Conservation (phyloP, 148 eudicot species). For the Arbutus unedo region DNA sequence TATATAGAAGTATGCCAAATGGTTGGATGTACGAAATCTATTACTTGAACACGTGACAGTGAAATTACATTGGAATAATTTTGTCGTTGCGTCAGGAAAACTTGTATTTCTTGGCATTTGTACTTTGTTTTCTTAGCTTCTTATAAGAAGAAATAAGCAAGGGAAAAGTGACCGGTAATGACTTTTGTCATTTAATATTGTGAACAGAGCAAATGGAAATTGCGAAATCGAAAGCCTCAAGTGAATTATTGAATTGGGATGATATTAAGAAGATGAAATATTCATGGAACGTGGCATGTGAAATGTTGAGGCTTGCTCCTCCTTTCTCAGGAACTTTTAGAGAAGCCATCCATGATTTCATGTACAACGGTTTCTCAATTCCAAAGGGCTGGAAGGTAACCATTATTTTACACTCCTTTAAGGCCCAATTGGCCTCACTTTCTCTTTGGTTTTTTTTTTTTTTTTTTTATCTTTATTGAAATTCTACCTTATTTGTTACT, state of each 20-base stretch:
- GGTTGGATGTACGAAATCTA: too few relatives aligned
- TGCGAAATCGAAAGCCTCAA: background rate
- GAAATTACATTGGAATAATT: too few relatives aligned
- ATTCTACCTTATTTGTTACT: too few relatives aligned
- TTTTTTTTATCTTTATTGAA: too few relatives aligned
- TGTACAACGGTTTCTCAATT: constrained; percentile 3
- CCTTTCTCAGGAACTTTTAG: constrained; percentile 1
- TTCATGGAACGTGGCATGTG: constrained; percentile 10
- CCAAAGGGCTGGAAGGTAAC: constrained; percentile 12
- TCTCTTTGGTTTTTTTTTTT: too few relatives aligned
- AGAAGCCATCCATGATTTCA: constrained; percentile 5
- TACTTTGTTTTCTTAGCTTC: background rate
- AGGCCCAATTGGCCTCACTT: too few relatives aligned
- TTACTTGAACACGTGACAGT: too few relatives aligned
- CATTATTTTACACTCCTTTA: too few relatives aligned
- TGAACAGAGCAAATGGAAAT: constrained; percentile 5
- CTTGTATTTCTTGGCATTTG: too few relatives aligned
- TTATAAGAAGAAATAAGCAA: background rate
- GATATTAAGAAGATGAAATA: background rate
- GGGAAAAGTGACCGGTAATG: background rate
- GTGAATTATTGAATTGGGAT: background rate
- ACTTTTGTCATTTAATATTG: background rate
- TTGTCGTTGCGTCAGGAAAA: too few relatives aligned
- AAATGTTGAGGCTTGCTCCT: background rate
- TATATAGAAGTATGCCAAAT: too few relatives aligned